phyloP scores from a whole-genome alignment of 768 basidiomycete species.

The Asterophora parasitica region DNA sequence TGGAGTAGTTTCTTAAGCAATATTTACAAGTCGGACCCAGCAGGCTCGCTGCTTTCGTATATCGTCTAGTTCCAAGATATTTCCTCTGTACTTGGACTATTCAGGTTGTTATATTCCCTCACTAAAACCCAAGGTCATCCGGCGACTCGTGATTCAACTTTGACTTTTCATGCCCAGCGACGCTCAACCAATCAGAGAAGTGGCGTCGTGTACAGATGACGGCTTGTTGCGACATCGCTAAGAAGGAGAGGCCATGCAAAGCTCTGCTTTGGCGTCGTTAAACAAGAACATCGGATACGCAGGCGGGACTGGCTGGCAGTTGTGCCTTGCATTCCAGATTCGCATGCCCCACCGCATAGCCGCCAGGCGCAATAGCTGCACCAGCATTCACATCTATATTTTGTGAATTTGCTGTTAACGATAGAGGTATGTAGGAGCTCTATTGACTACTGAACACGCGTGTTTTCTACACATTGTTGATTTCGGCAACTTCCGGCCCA shows the following conservation, averaged over 20 bases:
- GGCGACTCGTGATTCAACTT: background rate
- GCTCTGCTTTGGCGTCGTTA: background rate
- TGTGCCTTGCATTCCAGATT: conserved; percentile 4
- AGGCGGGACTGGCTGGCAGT: background rate
- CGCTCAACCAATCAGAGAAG: background rate
- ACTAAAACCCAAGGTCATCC: too few species aligned
- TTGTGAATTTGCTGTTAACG: too few species aligned
- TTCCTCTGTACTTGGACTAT: background rate
- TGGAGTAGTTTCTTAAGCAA: background rate
- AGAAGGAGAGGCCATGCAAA: background rate
- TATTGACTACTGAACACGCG: background rate
- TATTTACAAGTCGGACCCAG: background rate
- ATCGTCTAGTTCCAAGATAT: background rate
- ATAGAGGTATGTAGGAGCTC: background rate
- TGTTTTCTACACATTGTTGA: background rate
- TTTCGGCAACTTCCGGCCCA: conserved; percentile 3
- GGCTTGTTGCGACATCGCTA: conserved; percentile 6
- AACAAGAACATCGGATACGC: background rate
- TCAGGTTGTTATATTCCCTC: background rate
- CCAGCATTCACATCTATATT: too few species aligned
- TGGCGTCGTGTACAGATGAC: conserved; percentile 10
- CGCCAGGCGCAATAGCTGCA: background rate
- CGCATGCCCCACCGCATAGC: conserved; percentile 5
- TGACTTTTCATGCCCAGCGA: background rate
- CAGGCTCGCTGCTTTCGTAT: background rate